Evolutionary conservation across 331 rosid species (phyloP).

Genomic region (Phaseolus coccineus): DNA sequence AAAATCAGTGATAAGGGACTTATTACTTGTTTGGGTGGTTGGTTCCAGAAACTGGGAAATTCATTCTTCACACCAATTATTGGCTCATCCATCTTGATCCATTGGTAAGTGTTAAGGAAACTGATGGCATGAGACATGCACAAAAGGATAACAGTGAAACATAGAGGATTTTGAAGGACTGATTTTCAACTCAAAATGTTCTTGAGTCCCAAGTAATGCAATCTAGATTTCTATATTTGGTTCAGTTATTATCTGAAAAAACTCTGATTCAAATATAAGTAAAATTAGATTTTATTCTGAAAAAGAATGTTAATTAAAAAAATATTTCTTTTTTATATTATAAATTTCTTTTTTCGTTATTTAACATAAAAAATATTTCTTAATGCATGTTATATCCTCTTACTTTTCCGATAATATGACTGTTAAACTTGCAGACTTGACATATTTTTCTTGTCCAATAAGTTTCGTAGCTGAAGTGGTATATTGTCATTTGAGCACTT

Average conservation of each 20-base stretch:
- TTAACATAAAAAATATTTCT: too few relatives aligned
- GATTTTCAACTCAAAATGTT: slow-evolving; percentile 14
- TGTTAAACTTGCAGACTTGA: too few relatives aligned
- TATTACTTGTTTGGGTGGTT: slow-evolving; percentile 6
- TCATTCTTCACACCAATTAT: slow-evolving; percentile 20
- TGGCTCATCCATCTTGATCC: slow-evolving; percentile 18
- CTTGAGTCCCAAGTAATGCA: background rate
- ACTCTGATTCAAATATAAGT: too few relatives aligned
- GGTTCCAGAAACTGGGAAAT: slow-evolving; percentile 17
- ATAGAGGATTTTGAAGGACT: background rate
- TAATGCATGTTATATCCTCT: too few relatives aligned
- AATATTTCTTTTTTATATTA: too few relatives aligned
- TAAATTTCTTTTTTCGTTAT: too few relatives aligned
- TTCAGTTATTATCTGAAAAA: background rate
- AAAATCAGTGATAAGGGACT: slow-evolving; percentile 49
- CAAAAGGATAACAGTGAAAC: slow-evolving; percentile 17
- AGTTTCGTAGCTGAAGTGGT: too few relatives aligned
- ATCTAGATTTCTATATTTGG: background rate
- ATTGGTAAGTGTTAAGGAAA: slow-evolving; percentile 35
- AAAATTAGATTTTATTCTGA: too few relatives aligned
- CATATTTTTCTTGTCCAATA: too few relatives aligned
- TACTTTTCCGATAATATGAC: too few relatives aligned
- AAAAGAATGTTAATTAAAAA: too few relatives aligned
- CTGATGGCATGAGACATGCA: slow-evolving; percentile 20
- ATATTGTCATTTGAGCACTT: too few relatives aligned